Conservation (phyloP, 2,329 filamentous ascomycete species). For the Biscogniauxia mediterranea region DNA sequence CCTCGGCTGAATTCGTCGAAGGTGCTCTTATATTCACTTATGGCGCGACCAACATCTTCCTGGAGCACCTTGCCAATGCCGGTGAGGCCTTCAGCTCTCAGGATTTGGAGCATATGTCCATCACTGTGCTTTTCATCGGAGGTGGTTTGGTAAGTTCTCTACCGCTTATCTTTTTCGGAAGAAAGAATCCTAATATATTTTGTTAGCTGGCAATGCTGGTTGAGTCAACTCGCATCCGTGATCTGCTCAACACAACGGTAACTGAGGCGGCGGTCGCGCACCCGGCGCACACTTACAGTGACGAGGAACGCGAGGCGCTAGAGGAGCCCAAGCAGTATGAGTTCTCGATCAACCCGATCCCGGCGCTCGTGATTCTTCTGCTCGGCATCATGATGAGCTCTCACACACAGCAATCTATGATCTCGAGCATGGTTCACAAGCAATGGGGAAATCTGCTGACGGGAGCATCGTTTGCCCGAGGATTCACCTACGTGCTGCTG, state of each 20-base stretch:
- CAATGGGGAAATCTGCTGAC: constrained; percentile 89
- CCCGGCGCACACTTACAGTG: constrained; percentile 34
- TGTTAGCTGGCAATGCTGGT: constrained; percentile 63
- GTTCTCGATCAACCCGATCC: constrained; percentile 84
- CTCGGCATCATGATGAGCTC: constrained; percentile 94
- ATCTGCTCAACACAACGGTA: constrained; percentile 60
- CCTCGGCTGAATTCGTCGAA: constrained; percentile 85
- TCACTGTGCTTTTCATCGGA: constrained; percentile 90
- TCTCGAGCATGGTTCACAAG: constrained; percentile 87
- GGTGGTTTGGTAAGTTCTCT: constrained; percentile 70
- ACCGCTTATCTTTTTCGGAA: not conserved
- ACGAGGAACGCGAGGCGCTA: constrained; percentile 50
- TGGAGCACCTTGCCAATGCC: constrained; percentile 80
- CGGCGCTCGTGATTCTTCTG: constrained; percentile 80
- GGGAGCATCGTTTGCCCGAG: constrained; percentile 75
- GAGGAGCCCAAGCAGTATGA: constrained; percentile 64
- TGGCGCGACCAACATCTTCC: constrained; percentile 84
- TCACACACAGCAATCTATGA: constrained; percentile 80
- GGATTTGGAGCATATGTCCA: constrained; percentile 89
- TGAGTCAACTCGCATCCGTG: constrained; percentile 69
- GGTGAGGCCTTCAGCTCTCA: constrained; percentile 70
- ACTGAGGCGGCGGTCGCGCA: constrained; percentile 34
- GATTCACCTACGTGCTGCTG: constrained; percentile 73
- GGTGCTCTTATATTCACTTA: constrained; percentile 89
- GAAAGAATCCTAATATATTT: constrained; percentile 3